Percentiles rank a stretch among this genome's conserved stretches.
These are phyloP conservation scores for Alternaria consortialis DNA, from an alignment of 2,329 filamentous ascomycete species.

Conservation along the genomic window DNA sequence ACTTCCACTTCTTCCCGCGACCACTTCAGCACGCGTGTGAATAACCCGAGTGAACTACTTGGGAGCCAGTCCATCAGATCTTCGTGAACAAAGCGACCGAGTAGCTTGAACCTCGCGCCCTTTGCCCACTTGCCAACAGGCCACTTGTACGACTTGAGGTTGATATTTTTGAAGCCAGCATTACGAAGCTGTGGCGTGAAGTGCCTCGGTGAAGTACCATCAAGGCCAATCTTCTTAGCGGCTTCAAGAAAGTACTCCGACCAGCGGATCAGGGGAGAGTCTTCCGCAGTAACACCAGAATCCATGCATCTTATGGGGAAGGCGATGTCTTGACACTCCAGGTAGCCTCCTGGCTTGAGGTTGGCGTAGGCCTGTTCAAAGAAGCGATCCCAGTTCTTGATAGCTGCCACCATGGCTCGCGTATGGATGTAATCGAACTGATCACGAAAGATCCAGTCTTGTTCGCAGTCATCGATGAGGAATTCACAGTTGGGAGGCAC, in stretches of 20 bases:
- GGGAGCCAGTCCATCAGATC: slow-evolving; percentile 42
- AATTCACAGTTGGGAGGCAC: slow-evolving; percentile 49
- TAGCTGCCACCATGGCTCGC: slow-evolving; percentile 61
- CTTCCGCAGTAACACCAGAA: slow-evolving; percentile 27
- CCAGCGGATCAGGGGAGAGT: slow-evolving; percentile 41
- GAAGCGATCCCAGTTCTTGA: slow-evolving; percentile 64
- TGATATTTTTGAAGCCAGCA: slow-evolving; percentile 40
- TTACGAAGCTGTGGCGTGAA: slow-evolving; percentile 42
- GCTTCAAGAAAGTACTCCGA: slow-evolving; percentile 37
- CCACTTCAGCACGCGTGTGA: slow-evolving; percentile 42
- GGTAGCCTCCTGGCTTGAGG: slow-evolving; percentile 61
- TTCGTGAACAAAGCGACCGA: slow-evolving; percentile 38
- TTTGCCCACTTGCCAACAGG: slow-evolving; percentile 45
- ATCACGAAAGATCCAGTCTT: slow-evolving; percentile 65
- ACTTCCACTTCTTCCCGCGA: slow-evolving; percentile 40
- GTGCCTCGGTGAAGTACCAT: slow-evolving; percentile 51
- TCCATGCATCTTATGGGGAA: slow-evolving; percentile 40
- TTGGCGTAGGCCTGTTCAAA: slow-evolving; percentile 52
- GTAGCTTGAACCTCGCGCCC: slow-evolving; percentile 38
- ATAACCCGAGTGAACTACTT: slow-evolving; percentile 36
- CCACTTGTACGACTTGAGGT: slow-evolving; percentile 44
- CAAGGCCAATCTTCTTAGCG: slow-evolving; percentile 46
- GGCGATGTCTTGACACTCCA: slow-evolving; percentile 59
- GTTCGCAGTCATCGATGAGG: slow-evolving; percentile 49
- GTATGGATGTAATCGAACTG: slow-evolving; percentile 67